These are phyloP conservation scores for Amanita exitialis DNA, from an alignment of 768 basidiomycete genomes.

Conservation along the genomic window DNA sequence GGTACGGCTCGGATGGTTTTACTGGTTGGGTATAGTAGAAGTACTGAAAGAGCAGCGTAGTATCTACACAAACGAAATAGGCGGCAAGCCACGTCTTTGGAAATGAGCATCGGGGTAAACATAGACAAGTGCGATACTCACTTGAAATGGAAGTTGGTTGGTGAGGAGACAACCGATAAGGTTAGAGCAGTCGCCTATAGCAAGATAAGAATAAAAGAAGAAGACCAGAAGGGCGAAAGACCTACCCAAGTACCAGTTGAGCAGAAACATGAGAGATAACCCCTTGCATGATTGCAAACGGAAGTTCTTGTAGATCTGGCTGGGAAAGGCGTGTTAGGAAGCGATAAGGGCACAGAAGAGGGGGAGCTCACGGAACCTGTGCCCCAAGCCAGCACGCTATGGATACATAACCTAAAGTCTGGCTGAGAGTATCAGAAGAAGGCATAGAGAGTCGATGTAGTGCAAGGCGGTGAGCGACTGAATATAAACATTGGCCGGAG, in stretches of 20 bases:
- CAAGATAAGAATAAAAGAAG: background rate
- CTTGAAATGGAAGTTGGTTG: constrained; percentile 91
- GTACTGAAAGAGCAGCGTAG: constrained; percentile 68
- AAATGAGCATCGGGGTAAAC: constrained; percentile 6
- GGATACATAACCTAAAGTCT: constrained; percentile 59
- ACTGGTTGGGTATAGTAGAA: constrained; percentile 53
- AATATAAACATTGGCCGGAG: constrained; percentile 3
- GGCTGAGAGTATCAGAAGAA: constrained; percentile 35
- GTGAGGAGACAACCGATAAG: constrained; percentile 88
- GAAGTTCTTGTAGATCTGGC: constrained; percentile 79
- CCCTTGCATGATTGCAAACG: constrained; percentile 75
- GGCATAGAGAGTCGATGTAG: constrained; percentile 16
- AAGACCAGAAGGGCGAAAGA: constrained; percentile 9
- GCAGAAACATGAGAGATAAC: constrained; percentile 85
- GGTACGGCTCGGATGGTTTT: constrained; percentile 23
- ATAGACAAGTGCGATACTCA: constrained; percentile 21
- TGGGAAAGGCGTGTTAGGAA: constrained; percentile 18
- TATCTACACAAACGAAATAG: constrained; percentile 85
- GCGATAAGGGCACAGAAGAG: constrained; percentile 1
- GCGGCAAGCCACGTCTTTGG: constrained; percentile 78
- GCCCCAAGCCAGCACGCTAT: constrained; percentile 79
- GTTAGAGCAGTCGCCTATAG: constrained; percentile 83
- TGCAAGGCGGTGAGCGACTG: constrained; percentile 12
- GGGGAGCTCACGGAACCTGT: constrained; percentile 69
- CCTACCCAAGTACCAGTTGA: constrained; percentile 87